Base-by-base conservation (phyloP, 2,329 filamentous ascomycete species). In the Aureobasidium vineae region DNA sequence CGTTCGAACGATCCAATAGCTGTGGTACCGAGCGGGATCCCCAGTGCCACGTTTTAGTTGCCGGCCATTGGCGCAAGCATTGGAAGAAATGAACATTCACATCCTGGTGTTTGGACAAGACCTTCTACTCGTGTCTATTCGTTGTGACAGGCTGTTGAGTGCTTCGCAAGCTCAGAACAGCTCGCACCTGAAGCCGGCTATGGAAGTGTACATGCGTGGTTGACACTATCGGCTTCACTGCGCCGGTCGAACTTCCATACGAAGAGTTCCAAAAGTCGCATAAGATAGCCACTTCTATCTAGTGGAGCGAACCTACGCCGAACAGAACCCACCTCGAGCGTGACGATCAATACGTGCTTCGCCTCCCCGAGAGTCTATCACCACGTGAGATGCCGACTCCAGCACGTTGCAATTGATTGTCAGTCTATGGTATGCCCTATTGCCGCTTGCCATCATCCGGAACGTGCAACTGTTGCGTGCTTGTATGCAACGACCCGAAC, bases 21-120 rank as follows among this genome's bases (percentile, higher is more conserved):
- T 23, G 16, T 63, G 59, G 59, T 63, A 63, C 59, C 59, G 59
- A 63, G 23, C 59, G 57, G 59, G 59, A 52, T 28, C 59, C 59
- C 59, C 59, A 63, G 45, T 52, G 59, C 59, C 59, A 63, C 59
- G 59, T 50, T 63, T 31, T 63, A 63, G 59, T 31, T 63, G 59
- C 59, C 59, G 59, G 59, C 59, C 50, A 40, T 63, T 52, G 59
- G 33, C 19, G 45, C 36, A 40, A 23, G 45, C 45, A 61, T 31
- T 38, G 15, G 2, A 31, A 19, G 41, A 41, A 15, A 28, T 19
- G 21, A 45, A 41, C 2, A 28, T 40, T 8, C 11, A 13, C 11
- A n/a, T 6, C 13, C 31, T 38, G 45, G 13, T 26, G 45, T 61
- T 13, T 60, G 28, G 19, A 31, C 45, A 31, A 40, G n/a, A 40